These are phyloP conservation scores for Teratosphaeria epicoccoides DNA, from an alignment of 2,329 filamentous ascomycete genomes.

Conservation along the genomic window DNA sequence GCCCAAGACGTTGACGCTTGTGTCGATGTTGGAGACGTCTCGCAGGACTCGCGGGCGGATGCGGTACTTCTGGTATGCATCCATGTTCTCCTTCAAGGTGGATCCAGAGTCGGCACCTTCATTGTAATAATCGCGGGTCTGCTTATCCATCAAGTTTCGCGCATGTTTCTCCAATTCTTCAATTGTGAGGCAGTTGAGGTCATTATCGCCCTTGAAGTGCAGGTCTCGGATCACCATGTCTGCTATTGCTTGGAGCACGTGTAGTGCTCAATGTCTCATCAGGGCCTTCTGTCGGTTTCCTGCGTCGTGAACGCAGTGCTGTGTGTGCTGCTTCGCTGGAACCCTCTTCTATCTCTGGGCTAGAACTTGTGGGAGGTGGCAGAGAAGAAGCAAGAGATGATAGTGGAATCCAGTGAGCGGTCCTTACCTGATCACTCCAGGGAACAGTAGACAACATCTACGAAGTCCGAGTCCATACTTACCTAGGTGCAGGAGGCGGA, in stretches of 20 bases:
- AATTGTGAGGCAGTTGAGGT: conserved; percentile 35
- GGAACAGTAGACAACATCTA: background rate
- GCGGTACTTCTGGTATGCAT: conserved; percentile 40
- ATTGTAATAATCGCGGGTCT: conserved; percentile 31
- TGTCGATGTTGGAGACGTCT: conserved; percentile 32
- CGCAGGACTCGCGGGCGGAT: conserved; percentile 31
- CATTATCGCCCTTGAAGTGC: conserved; percentile 12
- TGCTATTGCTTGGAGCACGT: background rate
- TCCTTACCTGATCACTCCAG: background rate
- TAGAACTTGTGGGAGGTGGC: background rate
- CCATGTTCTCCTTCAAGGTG: conserved; percentile 40
- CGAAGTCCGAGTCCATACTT: background rate
- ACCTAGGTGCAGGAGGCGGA: background rate
- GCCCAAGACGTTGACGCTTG: conserved; percentile 38
- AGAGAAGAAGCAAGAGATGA: background rate
- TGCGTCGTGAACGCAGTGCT: background rate
- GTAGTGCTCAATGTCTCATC: background rate
- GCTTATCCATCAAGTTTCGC: conserved; percentile 29
- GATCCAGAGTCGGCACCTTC: conserved; percentile 28
- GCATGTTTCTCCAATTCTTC: conserved; percentile 30
- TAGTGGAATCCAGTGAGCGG: background rate
- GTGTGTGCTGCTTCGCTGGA: background rate
- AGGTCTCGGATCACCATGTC: conserved; percentile 1
- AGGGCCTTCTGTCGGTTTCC: background rate
- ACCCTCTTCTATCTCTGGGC: background rate